A percentile compares a stretch with the other conserved stretches of the same genome.
phyloP scores from a whole-genome alignment of 768 basidiomycete genomes.

The Dioszegia hungarica region DNA sequence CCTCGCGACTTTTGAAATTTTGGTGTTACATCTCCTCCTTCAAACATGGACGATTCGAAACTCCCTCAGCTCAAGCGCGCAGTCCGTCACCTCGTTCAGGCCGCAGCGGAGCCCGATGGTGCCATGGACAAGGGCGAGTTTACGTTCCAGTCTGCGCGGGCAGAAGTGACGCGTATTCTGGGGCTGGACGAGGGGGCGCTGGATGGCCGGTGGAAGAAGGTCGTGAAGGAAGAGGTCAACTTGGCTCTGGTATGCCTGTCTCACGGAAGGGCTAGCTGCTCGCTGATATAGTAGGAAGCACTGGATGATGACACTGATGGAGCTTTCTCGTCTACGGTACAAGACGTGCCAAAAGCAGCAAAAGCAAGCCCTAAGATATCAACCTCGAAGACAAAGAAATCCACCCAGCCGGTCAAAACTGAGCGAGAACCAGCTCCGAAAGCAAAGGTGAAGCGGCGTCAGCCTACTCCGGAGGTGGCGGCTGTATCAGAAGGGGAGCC shows the following conservation, averaged over 20 bases:
- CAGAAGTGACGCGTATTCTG: constrained; percentile 9
- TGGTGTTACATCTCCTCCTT: background rate
- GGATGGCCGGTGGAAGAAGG: constrained; percentile 19
- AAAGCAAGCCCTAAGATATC: too few species aligned
- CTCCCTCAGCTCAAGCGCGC: constrained; percentile 10
- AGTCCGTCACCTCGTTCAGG: constrained; percentile 2
- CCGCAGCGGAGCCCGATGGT: constrained; percentile 20
- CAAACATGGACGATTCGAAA: constrained; percentile 19
- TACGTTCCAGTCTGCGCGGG: constrained; percentile 14
- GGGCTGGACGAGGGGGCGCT: constrained; percentile 18
- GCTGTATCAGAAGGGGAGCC: too few species aligned
- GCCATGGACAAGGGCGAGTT: constrained; percentile 16
- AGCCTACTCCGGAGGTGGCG: too few species aligned
- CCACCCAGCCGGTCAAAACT: too few species aligned
- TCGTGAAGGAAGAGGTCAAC: constrained; percentile 24
- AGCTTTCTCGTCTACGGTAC: too few species aligned
- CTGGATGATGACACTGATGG: background rate
- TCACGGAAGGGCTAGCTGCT: too few species aligned
- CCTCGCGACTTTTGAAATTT: background rate
- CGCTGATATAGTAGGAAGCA: background rate
- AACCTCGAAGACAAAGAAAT: too few species aligned
- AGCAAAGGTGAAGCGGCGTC: too few species aligned
- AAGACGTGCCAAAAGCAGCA: too few species aligned
- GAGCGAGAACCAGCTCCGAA: too few species aligned
- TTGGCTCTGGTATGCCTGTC: constrained; percentile 25